Evolutionary conservation across 371 early-diverging fungal species (phyloP), one percentile per base, ranked within the genome.

Genomic region (Mortierella sp.): DNA sequence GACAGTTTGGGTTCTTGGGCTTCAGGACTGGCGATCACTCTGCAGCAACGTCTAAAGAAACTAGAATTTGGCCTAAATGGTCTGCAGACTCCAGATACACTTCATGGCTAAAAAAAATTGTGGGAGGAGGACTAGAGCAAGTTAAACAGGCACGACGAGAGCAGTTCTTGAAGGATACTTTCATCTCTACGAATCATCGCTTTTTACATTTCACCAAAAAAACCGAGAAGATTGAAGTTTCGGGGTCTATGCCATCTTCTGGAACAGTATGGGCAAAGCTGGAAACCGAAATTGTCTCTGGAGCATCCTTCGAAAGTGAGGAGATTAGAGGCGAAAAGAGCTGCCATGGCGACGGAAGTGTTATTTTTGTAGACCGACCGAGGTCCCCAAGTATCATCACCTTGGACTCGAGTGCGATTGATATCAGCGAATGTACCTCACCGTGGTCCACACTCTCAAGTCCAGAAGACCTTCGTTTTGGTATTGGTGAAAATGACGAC

Each of bases 371-470:
- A 9, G 65, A 55, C 11, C 67, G 76, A 9, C 62, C 71, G 18
- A 52, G 65, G 16, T 63, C 60, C 5, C 57, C 69, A 1, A 70
- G 70, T 28, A 75, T 75, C 18, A 58, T 66, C 55, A 64, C 70
- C 0, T 28, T 76, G 51, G 71, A 71, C 1, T 71, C 77, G 4
- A 72, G 72, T 23, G 43, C 66, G 30, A 63, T 76, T 21, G 72
- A 76, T 43, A 60, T 37, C 29, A 62, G 19, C 57, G 75, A 70
- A 9, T 66, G 18, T 60, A 66, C 57, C 44, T 68, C 67, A 3
- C 64, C 72, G n/a, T 66, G 70, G 12, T 45, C 70, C 7, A 63
- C 62, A 1, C 57, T 26, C 11, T 16, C 37, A 16, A n/a, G 18
- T 4, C 55, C 56, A 29, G 29, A 51, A 52, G 48, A 45, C 28